These are phyloP conservation scores for Chimonanthus salicifolius DNA, from an alignment of 164 flowering plant species.

Conservation along the genomic window DNA sequence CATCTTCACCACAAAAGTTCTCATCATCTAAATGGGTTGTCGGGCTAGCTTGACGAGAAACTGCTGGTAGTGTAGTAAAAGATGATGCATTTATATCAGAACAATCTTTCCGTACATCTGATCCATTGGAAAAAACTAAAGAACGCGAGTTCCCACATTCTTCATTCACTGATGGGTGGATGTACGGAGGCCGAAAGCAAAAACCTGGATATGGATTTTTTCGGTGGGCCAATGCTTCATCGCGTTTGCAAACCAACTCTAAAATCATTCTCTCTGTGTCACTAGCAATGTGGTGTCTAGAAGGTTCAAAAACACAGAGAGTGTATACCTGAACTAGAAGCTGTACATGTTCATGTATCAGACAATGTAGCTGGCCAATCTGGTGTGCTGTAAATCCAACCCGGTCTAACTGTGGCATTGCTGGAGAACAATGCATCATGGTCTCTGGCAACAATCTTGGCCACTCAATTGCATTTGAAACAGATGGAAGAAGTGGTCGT, in stretches of 20 bases:
- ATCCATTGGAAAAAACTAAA: background rate
- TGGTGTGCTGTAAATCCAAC: constrained; percentile 70
- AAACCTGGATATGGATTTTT: constrained; percentile 47
- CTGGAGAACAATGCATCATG: constrained; percentile 11
- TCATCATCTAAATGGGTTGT: constrained; percentile 18
- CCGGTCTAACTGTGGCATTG: constrained; percentile 24
- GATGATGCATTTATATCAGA: background rate
- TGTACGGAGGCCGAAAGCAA: constrained; percentile 49
- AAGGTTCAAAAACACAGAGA: constrained; percentile 67
- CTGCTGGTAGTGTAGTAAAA: constrained; percentile 4
- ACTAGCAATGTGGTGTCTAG: constrained; percentile 52
- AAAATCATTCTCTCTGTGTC: constrained; percentile 51
- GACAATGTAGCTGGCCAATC: constrained; percentile 76
- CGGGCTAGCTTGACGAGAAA: background rate
- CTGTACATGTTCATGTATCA: constrained; percentile 89
- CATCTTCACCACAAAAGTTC: constrained; percentile 13
- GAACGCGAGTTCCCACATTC: constrained; percentile 16
- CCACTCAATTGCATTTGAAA: constrained; percentile 22
- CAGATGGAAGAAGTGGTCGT: constrained; percentile 63
- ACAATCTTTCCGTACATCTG: background rate
- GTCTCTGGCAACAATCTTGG: background rate
- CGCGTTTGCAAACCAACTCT: constrained; percentile 54
- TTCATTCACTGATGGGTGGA: constrained; percentile 46
- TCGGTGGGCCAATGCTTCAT: constrained; percentile 47
- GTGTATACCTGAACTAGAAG: constrained; percentile 87